Base-by-base conservation (phyloP, 768 basidiomycete species). In the Candolleomyces aberdarensis region DNA sequence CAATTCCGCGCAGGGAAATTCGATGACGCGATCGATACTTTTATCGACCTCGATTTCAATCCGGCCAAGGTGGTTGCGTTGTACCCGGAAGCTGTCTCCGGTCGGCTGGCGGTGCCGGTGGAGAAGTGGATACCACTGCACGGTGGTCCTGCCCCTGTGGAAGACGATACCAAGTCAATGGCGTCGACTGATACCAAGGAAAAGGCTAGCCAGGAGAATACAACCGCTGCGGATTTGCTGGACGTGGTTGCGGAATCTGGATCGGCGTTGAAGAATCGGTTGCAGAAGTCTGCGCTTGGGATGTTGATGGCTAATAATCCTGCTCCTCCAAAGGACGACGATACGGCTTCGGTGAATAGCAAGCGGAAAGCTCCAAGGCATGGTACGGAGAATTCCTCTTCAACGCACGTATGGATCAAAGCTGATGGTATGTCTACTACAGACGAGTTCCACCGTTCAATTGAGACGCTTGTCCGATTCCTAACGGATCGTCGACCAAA, bases 31-130 rank as follows among this genome's bases (percentile, higher is more conserved):
- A 89, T 98, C 59, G 88, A 97, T 69, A 84, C 87, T 0, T 95
- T 98, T 71, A 83, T 95, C 52, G 85, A 89, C 46, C 86, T 96
- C 46, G 89, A 98, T 64, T 79, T 95, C 65, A 96, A 96, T 67
- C 97, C 97, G 0, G 93, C 96, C 0, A 94, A 95, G 68, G 92
- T 99, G 3, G 82, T 98, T 20, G 89, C 95, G 1, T 76, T 98
- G 6, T 99, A 93, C 72, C 91, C 93, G 0, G 85, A 90, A 40
- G 78, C 80, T 13, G 83, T 98, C 3, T 83, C 94, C 1, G 96
- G 96, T 6, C 81, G 91, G 36, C 74, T 98, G 8, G 78, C 86
- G 5, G 83, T 89, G 0, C 83, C 87, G 11, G 81, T 75, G 48
- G 87, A 88, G 1, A 75, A 79, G 7, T 95, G 94, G 91, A 88